Conservation (phyloP, 1,284 basidiomycete species). For the Farysia itapuensis region DNA sequence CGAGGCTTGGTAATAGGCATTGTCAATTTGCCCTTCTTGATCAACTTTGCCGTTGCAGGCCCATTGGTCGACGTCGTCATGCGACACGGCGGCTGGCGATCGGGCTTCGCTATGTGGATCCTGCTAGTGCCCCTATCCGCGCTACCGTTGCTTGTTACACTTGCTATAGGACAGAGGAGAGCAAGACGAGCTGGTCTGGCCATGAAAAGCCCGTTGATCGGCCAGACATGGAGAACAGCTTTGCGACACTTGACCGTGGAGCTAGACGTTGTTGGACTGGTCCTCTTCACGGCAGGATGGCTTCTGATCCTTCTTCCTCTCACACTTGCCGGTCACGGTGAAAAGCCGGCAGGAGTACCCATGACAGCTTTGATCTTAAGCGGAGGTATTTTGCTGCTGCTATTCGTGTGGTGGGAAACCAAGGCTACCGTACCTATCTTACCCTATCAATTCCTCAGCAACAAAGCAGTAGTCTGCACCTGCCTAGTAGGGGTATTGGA, state of each 20-base stretch:
- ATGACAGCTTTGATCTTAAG: slow-evolving; percentile 53
- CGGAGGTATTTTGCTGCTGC: slow-evolving; percentile 60
- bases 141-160: slow-evolving; percentile 48
- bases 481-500: slow-evolving; percentile 59
- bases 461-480: slow-evolving; percentile 56
- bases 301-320: slow-evolving; percentile 70
- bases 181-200: slow-evolving; percentile 38
- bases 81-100: slow-evolving; percentile 68
- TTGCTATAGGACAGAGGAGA: slow-evolving; percentile 47
- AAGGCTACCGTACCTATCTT: slow-evolving; percentile 62
- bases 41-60: slow-evolving; percentile 66
- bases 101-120: slow-evolving; percentile 69
- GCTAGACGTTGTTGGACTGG: slow-evolving; percentile 71
- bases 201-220: slow-evolving; percentile 20
- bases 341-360: slow-evolving; percentile 17
- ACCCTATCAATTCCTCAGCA: slow-evolving; percentile 59
- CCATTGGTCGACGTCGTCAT: slow-evolving; percentile 70
- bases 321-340: slow-evolving; percentile 63
- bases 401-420: slow-evolving; percentile 62
- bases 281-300: slow-evolving; percentile 68
- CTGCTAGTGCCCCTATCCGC: slow-evolving; percentile 52
- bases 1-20: slow-evolving; percentile 70
- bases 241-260: slow-evolving; percentile 59
- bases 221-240: slow-evolving; percentile 26
- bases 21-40: slow-evolving; percentile 70